These are phyloP conservation scores for Xylariaceae sp. DNA, from an alignment of 2,329 filamentous ascomycete species.

Conservation along the genomic window DNA sequence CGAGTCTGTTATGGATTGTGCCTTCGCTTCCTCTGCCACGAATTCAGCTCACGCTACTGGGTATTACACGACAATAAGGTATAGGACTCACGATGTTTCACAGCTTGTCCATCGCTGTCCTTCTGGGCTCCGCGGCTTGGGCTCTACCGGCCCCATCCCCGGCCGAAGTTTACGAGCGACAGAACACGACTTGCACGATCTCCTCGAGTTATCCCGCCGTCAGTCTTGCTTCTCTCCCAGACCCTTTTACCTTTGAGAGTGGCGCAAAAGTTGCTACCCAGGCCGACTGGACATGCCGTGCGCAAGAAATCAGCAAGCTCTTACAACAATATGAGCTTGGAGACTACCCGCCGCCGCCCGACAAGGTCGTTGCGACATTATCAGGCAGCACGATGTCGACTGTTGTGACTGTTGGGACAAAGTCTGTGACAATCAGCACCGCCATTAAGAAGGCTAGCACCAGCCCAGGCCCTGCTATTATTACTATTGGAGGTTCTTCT, in stretches of 20 bases:
- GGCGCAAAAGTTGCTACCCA: constrained; percentile 42
- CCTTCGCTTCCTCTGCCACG: too few species aligned
- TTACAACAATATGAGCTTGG: constrained; percentile 51
- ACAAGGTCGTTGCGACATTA: constrained; percentile 42
- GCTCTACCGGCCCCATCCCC: constrained; percentile 19
- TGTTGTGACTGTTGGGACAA: constrained; percentile 40
- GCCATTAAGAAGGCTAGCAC: constrained; percentile 41
- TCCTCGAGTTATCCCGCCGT: constrained; percentile 33
- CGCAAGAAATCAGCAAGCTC: constrained; percentile 43
- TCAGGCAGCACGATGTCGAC: constrained; percentile 42
- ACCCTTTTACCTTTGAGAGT: constrained; percentile 45
- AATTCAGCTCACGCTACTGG: too few species aligned
- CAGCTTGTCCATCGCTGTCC: constrained; percentile 22
- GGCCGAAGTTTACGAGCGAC: constrained; percentile 34
- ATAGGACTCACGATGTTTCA: constrained; percentile 23
- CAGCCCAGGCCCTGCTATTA: constrained; percentile 53
- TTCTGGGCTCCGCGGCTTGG: constrained; percentile 33
- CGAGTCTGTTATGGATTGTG: too few species aligned
- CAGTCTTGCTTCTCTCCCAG: constrained; percentile 37
- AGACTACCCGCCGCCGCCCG: constrained; percentile 42
- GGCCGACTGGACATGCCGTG: constrained; percentile 45
- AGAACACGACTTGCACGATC: constrained; percentile 34
- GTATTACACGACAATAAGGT: not conserved
- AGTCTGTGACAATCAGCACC: constrained; percentile 42
- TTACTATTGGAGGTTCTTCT: constrained; percentile 51